Base-by-base conservation (phyloP, 495 filamentous ascomycete genomes). In the Penicillium cosmopolitanum region DNA sequence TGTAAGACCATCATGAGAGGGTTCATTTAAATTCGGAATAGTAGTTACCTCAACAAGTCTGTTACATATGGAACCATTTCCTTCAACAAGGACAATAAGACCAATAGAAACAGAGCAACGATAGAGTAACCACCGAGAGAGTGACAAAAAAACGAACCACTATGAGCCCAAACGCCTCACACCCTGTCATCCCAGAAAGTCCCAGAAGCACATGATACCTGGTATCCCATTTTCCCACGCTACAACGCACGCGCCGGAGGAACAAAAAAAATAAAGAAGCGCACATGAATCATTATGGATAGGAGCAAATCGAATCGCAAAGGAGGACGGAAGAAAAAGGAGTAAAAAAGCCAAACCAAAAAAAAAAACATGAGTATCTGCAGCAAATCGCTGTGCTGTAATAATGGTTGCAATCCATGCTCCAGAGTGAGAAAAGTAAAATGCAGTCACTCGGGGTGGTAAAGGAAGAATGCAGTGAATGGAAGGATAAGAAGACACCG, bases 381-480 rank as follows among this genome's bases (percentile, higher is more conserved):
- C 18, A 51, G 54, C n/a, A 50, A 50, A 50, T 34, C 21, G 28
- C 28, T 12, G 51, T 15, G 48, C 50, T 25, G 19, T 47, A 28
- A 34, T 33, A 18, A 35, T 19, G 11, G 7, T 13, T n/a, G 36
- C 8, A 31, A 31, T 38, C 36, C 36, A 38, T 21, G 53, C 43
- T 16, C 10, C 42, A 4, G 18, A n/a, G 18, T 16, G 42, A 25
- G 34, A 34, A 11, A 53, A 31, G 13, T n/a, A 15, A 40, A 56
- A 48, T 36, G 52, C 18, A 42, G 44, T 33, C 51, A 54, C 50
- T 51, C 60, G 38, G 38, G 5, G 33, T 46, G 42, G 43, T 36
- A 52, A 56, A 53, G 55, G 48, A 33, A 56, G 11, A 50, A 33
- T 19, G 44, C 19, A 51, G 18, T 21, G 33, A 55, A 51, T 56